These are phyloP conservation scores for Gorgonomyces haynaldii DNA, from an alignment of 192 early-diverging fungal species.

Conservation along the genomic window DNA sequence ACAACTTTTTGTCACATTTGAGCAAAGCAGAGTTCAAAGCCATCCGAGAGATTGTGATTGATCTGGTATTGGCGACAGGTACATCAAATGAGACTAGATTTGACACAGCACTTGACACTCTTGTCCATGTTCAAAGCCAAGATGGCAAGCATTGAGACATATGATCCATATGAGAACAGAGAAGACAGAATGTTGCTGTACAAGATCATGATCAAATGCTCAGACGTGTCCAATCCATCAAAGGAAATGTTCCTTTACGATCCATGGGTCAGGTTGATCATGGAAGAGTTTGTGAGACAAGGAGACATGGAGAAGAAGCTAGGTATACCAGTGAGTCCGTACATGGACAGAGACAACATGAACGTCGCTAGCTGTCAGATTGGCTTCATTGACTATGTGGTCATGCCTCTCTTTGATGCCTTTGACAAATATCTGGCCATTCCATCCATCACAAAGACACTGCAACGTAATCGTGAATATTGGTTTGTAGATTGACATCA, in stretches of 20 bases:
- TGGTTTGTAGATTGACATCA: constrained; percentile 17
- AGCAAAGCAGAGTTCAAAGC: constrained; percentile 20
- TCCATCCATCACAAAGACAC: constrained; percentile 12
- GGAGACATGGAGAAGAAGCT: constrained; percentile 37
- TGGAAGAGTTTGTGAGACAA: constrained; percentile 37
- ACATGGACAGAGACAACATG: constrained; percentile 38
- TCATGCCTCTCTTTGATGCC: constrained; percentile 29
- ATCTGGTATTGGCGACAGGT: constrained; percentile 44
- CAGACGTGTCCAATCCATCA: constrained; percentile 44
- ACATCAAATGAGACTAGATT: constrained; percentile 16
- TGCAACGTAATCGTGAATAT: constrained; percentile 24
- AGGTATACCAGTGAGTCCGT: constrained; percentile 29
- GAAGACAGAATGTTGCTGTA: constrained; percentile 35
- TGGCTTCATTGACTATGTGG: constrained; percentile 37
- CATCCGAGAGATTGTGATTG: constrained; percentile 32
- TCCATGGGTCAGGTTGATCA: constrained; percentile 25
- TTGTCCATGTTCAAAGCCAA: constrained; percentile 43
- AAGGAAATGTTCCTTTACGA: constrained; percentile 29
- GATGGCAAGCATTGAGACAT: constrained; percentile 19
- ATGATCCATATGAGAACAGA: constrained; percentile 24
- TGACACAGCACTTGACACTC: constrained; percentile 36
- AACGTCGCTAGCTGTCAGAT: constrained; percentile 37
- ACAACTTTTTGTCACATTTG: constrained; percentile 35
- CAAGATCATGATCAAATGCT: constrained; percentile 44
- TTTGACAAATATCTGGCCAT: constrained; percentile 23